Evolutionary conservation across 352 stramenopile species (phyloP).

Genomic region (Globisporangium solare): DNA sequence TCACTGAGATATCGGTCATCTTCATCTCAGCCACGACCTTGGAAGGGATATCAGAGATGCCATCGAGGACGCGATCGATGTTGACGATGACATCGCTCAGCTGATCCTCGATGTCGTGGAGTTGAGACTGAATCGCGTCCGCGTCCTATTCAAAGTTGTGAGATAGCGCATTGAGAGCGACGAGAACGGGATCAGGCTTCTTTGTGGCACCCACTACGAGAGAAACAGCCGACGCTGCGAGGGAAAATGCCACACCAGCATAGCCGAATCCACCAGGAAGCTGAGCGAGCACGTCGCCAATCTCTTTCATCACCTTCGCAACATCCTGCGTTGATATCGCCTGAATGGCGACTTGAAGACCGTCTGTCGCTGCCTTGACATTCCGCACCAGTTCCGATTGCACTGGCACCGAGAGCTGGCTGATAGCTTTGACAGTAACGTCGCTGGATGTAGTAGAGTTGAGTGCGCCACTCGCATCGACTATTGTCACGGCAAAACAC

Average conservation of each 20-base stretch:
- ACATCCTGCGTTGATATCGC: constrained; percentile 22
- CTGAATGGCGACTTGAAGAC: constrained; percentile 35
- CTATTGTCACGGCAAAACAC: too few species aligned
- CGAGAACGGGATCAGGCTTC: constrained; percentile 28
- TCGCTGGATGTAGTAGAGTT: neutral
- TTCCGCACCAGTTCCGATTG: constrained; percentile 19
- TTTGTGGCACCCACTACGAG: constrained; percentile 2
- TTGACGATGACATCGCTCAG: constrained; percentile 23
- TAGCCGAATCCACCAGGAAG: constrained; percentile 30
- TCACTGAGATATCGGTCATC: constrained; percentile 30
- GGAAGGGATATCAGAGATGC: constrained; percentile 30
- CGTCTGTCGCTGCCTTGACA: constrained; percentile 38
- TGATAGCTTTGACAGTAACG: constrained; percentile 23
- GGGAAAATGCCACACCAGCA: constrained; percentile 38
- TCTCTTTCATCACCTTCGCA: constrained; percentile 32
- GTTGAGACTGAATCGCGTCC: constrained; percentile 19
- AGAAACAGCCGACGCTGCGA: constrained; percentile 33
- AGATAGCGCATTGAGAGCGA: constrained; percentile 23
- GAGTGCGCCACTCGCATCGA: too few species aligned
- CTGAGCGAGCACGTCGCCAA: constrained; percentile 29
- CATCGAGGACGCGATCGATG: constrained; percentile 31
- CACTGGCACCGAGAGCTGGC: constrained; percentile 4
- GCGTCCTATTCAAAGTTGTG: constrained; percentile 23
- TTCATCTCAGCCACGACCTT: constrained; percentile 49
- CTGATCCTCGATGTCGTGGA: constrained; percentile 25